phyloP scores from a whole-genome alignment of 176 grass and related monocot genomes.

The Phoenix dactylifera region DNA sequence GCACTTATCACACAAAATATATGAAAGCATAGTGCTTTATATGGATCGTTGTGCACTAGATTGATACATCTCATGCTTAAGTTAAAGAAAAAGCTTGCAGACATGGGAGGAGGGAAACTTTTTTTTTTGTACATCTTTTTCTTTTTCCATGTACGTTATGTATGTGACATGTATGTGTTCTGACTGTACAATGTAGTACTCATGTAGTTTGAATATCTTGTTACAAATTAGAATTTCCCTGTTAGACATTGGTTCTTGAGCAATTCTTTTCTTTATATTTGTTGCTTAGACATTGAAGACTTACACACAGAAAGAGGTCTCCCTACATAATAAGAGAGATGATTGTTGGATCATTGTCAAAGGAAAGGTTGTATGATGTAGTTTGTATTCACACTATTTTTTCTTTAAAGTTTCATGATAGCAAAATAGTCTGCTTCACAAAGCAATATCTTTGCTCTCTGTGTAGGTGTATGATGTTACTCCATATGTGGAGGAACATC shows the following conservation, averaged over 20 bases:
- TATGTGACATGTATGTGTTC: too few species aligned
- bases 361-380: constrained; percentile 47
- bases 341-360: constrained; percentile 87
- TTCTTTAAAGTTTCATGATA: not conserved
- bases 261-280: constrained; percentile 6
- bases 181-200: not conserved
- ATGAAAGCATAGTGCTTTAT: too few species aligned
- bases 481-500: constrained; percentile 88
- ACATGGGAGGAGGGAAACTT: too few species aligned
- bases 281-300: constrained; percentile 22
- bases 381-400: not conserved
- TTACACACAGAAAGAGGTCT: constrained; percentile 70
- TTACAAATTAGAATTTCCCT: not conserved
- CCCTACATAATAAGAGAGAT: constrained; percentile 51
- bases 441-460: constrained; percentile 8
- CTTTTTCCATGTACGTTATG: too few species aligned
- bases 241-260: not conserved
- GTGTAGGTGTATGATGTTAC: constrained; percentile 84
- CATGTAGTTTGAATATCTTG: not conserved
- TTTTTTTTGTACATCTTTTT: too few species aligned
- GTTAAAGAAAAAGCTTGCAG: too few species aligned
- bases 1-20: too few species aligned
- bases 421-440: not conserved
- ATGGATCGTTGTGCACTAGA: too few species aligned
- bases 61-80: too few species aligned